Percentiles rank a stretch among this genome's conserved stretches.
Conservation (phyloP, 495 filamentous ascomycete genomes). For the Staphylotrichum tortipilum region DNA sequence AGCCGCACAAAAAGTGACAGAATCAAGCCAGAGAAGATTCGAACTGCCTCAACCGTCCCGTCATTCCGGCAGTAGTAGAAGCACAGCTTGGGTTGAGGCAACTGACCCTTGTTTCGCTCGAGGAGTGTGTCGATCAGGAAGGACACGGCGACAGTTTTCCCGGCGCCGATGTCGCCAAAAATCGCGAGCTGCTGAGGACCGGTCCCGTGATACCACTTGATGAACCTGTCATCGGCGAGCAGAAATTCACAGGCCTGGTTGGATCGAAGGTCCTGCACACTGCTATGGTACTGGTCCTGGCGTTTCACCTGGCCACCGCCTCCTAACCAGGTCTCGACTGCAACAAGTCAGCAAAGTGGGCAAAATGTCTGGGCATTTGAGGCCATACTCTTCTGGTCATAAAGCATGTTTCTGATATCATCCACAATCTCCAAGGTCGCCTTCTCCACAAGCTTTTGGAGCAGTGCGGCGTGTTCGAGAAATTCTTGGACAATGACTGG, state of each 20-base stretch:
- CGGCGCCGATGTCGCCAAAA: conserved; percentile 21
- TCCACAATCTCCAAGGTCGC: conserved; percentile 19
- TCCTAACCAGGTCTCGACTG: background rate
- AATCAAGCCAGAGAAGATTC: conserved; percentile 2
- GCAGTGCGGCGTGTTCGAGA: conserved; percentile 8
- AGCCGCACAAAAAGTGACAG: background rate
- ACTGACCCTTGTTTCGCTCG: conserved; percentile 9
- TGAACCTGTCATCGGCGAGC: background rate
- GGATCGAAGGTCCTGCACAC: background rate
- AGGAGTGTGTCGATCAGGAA: conserved; percentile 19
- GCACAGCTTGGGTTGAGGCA: conserved; percentile 22
- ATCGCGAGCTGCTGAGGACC: conserved; percentile 16
- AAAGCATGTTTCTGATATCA: conserved; percentile 17
- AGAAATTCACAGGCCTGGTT: background rate
- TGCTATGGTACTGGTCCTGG: background rate
- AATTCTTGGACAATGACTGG: conserved; percentile 16
- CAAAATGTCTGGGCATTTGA: background rate
- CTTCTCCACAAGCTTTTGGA: conserved; percentile 13
- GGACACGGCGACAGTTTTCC: conserved; percentile 20
- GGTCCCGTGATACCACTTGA: conserved; percentile 1
- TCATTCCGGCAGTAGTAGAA: conserved; percentile 21
- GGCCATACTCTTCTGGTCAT: conserved; percentile 20
- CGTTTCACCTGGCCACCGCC: background rate
- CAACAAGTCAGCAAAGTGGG: too few species aligned
- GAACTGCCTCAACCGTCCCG: conserved; percentile 11